Base-by-base conservation (phyloP, 1,139 yeast genomes). In the Yamadazyma pseudoaaseri region DNA sequence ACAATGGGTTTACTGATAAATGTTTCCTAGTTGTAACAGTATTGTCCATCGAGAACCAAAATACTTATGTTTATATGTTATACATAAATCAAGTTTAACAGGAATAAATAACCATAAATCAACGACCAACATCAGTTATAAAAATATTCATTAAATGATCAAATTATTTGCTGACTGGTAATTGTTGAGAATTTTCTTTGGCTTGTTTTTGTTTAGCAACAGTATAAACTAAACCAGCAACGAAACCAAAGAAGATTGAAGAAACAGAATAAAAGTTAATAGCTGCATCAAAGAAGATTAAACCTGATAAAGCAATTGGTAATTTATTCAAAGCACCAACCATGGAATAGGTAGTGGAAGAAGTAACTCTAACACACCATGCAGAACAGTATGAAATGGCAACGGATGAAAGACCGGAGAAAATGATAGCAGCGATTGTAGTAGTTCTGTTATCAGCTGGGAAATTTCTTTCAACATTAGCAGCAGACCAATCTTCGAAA, bases 281-380 rank as follows among this genome's bases (percentile, higher is more conserved):
- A 39, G 96, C 94, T 41, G 96, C 95, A 51, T 87, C 95, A 56
- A 90, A 92, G 76, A 92, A 92, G 46, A 92, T 59, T 57, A 94
- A 77, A 28, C 98, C 98, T 22, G 96, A 82, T 42, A 94, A 73
- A 16, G 98, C 98, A 55, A 94, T 87, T 54, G 98, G 98, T 55
- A 92, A 79, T 72, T 94, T 94, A 78, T 92, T 92, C 64, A 92
- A 79, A 36, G 98, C 98, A 58, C 98, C 98, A 44, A 92, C 97
- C 98, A 92, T 92, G 35, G 96, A 86, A 70, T 92, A 92, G 37
- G 98, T 92, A 39, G 98, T 92, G 21, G 97, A 89, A 13, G 97
- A 87, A 29, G 98, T 94, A 45, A 90, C 97, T 70, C 98, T 86
- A 44, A 92, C 96, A 78, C 98, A 92, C 98, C 98, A 92, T 42